Conservation (phyloP, 1,284 basidiomycete species). For the Pseudozyma hubeiensis region DNA sequence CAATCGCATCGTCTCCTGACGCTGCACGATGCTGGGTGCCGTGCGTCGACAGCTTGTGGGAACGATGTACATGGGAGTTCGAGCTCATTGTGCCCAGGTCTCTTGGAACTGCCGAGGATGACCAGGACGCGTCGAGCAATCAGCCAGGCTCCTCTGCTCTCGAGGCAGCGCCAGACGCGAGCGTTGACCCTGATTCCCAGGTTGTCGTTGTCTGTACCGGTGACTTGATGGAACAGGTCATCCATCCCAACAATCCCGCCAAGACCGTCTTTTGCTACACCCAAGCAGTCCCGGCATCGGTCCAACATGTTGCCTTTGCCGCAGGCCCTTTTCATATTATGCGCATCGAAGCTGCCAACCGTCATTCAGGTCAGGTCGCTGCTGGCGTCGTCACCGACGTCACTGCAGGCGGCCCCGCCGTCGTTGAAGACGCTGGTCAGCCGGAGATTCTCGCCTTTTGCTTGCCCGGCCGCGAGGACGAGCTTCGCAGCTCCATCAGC, state of each 20-base stretch:
- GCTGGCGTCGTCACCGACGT: slow-evolving; percentile 71
- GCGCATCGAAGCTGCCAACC: slow-evolving; percentile 38
- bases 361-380: slow-evolving; percentile 73
- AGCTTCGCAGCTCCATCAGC: slow-evolving; percentile 77
- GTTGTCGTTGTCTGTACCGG: slow-evolving; percentile 89
- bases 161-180: slow-evolving; percentile 9
- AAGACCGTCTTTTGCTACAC: slow-evolving; percentile 96
- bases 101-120: slow-evolving; percentile 64
- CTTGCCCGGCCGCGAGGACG: slow-evolving; percentile 82
- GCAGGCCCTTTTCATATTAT: slow-evolving; percentile 83
- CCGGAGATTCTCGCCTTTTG: slow-evolving; percentile 93
- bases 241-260: slow-evolving; percentile 91
- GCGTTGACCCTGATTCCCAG: slow-evolving; percentile 65
- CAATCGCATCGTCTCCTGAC: slow-evolving; percentile 87
- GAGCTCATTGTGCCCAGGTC: slow-evolving; percentile 89
- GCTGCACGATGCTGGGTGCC: slow-evolving; percentile 96
- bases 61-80: slow-evolving; percentile 98
- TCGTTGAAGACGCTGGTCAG: slow-evolving; percentile 70
- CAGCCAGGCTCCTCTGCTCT: slow-evolving; percentile 9
- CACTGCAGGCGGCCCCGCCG: slow-evolving; percentile 18
- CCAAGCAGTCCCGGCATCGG: slow-evolving; percentile 87
- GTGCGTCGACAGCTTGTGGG: slow-evolving; percentile 94
- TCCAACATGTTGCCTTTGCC: slow-evolving; percentile 94
- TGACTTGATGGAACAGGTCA: slow-evolving; percentile 74
- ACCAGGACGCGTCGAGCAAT: slow-evolving; percentile 13